Base-by-base conservation (phyloP, 2,329 filamentous ascomycete species). In the Trichoderma aggressivum region DNA sequence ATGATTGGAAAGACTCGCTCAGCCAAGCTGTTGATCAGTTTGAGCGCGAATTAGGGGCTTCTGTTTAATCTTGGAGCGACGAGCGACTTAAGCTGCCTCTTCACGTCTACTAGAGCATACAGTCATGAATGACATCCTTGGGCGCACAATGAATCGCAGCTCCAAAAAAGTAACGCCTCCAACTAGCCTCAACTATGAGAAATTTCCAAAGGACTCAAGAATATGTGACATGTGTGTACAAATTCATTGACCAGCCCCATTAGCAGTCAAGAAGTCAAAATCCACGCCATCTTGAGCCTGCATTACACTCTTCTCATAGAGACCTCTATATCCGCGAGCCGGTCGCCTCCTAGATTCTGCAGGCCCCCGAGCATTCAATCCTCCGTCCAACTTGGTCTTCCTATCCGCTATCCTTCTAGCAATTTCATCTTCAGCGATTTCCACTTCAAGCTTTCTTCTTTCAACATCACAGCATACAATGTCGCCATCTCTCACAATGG, bases 381-480 rank as follows among this genome's bases (percentile, higher is more conserved):
- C 12, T 1, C 58, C 26, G 3, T 70, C 67, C 3, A 70, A 21
- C 7, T 21, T 61, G 1, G 18, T 18, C 8, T 30, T 62, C 7
- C 67, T 70, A 39, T 70, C 58, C 10, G 47, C 32, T 36, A 62
- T 16, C 8, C 56, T 66, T 32, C 24, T 61, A 3, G n/a, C 2
- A 10, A 97, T 88, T 80, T 97, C 93, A 71, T 90, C 90, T 5
- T 92, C 89, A 1, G 85, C 86, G 1, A 97, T 85, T 77, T 91
- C 86, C 0, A 89, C 79, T 7, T 79, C 75, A 8, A 88, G 76
- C 82, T 91, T 85, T 66, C 88, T 87, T 73, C 89, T 89, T 53
- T 88, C 91, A 65, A 92, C 90, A 80, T 94, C 91, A 76, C 95
- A 96, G 0, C 89, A 91, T 61, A 98, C 89, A 28, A 90, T 78